Evolutionary conservation across 2,329 filamentous ascomycete genomes (phyloP), one percentile per base, ranked within the genome.

Genomic region (Claviceps cyperi): DNA sequence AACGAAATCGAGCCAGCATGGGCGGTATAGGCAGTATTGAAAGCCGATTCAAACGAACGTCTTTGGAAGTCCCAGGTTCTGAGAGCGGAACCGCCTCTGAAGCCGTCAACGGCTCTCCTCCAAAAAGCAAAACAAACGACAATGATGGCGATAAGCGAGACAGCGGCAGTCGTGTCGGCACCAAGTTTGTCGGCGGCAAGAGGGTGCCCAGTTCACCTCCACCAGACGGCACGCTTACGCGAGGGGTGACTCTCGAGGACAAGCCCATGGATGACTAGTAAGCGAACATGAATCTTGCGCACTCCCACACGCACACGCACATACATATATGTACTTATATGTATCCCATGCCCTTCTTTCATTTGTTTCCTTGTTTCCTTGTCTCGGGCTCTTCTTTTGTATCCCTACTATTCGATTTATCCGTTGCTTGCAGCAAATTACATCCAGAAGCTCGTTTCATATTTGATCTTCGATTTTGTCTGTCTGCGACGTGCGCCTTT

Each of bases 61-160:
- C 86, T 60, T 76, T 96, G 2, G 88, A 94, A 59, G 89, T 96
- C 2, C 90, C 90, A 3, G 77, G 78, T 46, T 76, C 70, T 52
- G 73, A 76, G 5, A 49, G 50, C 40, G 68, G 72, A 28, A 61
- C 52, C 62, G 72, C 56, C 58, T 64, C 45, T 2, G 59, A 66
- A 14, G 66, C 69, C 32, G 57, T 67, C 43, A 77, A 77, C 55
- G 73, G 73, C 48, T 56, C 61, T 41, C 39, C 40, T 43, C 59
- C 60, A 19, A 53, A 58, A 39, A 48, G 52, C 43, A 61, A 60
- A 50, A 50, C 48, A 15, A 39, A 52, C 13, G 61, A 59, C 35
- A 50, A 43, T 39, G 61, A 64, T 4, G 50, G 53, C 19, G 77
- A 81, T 57, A 84, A 84, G 66, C 75, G 81, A 47, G 80, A 83